These are phyloP conservation scores for Apiospora malaysiana DNA, from an alignment of 2,329 filamentous ascomycete species.

Conservation along the genomic window DNA sequence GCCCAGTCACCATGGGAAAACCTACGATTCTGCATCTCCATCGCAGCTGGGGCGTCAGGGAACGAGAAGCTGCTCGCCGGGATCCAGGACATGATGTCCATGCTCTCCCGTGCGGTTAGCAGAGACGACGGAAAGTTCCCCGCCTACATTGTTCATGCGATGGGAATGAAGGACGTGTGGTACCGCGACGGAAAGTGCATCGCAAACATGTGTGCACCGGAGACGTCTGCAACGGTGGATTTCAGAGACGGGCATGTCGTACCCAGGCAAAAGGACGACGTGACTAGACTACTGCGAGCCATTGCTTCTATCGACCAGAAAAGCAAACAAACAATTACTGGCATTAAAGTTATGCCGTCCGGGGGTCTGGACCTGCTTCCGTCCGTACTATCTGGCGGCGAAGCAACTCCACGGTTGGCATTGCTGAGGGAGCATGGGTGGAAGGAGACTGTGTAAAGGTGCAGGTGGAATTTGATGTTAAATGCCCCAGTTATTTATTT, in stretches of 20 bases:
- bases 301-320: not conserved
- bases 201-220: not conserved
- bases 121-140: not conserved
- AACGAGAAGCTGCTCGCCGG: not conserved
- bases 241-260: slow-evolving; percentile 1
- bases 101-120: not conserved
- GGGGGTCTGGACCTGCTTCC: no score
- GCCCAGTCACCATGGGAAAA: not conserved
- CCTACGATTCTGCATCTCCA: not conserved
- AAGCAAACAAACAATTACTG: not conserved
- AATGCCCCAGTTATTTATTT: no score
- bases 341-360: not conserved
- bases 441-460: not conserved
- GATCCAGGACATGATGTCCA: not conserved
- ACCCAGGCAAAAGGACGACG: not conserved
- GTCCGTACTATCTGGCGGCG: no score
- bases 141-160: not conserved
- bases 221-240: not conserved
- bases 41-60: not conserved
- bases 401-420: not conserved
- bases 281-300: not conserved
- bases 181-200: not conserved
- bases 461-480: not conserved
- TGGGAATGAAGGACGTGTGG: not conserved
- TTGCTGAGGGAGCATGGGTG: not conserved